Evolutionary conservation across 441 rosid genomes (phyloP), one percentile per base, ranked within the genome.

Genomic region (Dalechampia spathulata): DNA sequence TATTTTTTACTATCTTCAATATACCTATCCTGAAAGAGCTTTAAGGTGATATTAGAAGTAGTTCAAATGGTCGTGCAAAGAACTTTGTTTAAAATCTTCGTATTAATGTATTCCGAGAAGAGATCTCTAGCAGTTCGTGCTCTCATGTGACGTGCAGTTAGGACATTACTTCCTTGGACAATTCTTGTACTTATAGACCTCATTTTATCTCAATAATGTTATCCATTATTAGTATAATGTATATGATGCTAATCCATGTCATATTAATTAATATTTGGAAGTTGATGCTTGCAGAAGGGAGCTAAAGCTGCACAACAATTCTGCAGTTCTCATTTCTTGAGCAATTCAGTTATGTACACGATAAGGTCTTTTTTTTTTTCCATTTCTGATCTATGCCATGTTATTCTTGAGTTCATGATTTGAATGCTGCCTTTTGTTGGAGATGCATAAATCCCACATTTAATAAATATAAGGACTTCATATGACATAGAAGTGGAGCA

Each of bases 331-430:
- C 73, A 75, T 65, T 92, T 80, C 64, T 62, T 92, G 53, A 89
- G 94, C 83, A 81, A 82, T 77, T 83, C 94, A 26, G 96, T 92
- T 57, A 79, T 89, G 96, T 67, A 69, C 78, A 86, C 78, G 90
- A 86, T 89, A 75, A 92, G 95, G 99, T 92, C 60, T 72, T 19
- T 8, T 57, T 36, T 61, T 17, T 54, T 37, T 22, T 27, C 45
- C 37, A n/a, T n/a, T n/a, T n/a, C n/a, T n/a, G n/a, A n/a, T 0
- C n/a, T 16, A 12, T 22, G 13, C 20, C 34, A 6, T 49, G 17
- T 40, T 37, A 15, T 27, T 58, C 21, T 26, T 5, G 11, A 56
- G n/a, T n/a, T n/a, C n/a, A n/a, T n/a, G n/a, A n/a, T n/a, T n/a
- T n/a, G n/a, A n/a, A n/a, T n/a, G n/a, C n/a, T n/a, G n/a, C n/a